These are phyloP conservation scores for Teunomyces aglyptinius DNA, from an alignment of 805 yeast genomes.

Conservation along the genomic window DNA sequence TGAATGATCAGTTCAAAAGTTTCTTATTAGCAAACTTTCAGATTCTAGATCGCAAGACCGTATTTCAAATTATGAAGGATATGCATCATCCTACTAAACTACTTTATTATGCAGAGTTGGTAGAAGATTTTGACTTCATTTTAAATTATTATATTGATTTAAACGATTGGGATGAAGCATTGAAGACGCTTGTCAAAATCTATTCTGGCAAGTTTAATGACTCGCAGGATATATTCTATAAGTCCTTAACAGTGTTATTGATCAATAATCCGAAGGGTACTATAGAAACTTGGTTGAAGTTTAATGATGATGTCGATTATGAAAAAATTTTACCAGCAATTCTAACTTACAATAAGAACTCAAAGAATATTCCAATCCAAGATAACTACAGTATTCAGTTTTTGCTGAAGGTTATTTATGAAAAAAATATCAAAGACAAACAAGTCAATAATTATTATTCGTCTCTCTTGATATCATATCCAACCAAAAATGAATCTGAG, in stretches of 20 bases:
- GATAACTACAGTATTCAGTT: slow-evolving; percentile 68
- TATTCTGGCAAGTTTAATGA: slow-evolving; percentile 27
- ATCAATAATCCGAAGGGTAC: slow-evolving; percentile 68
- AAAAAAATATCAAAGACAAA: slow-evolving; percentile 37
- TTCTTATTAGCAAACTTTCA: slow-evolving; percentile 52
- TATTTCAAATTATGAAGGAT: slow-evolving; percentile 67
- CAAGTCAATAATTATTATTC: slow-evolving; percentile 69
- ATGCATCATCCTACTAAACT: slow-evolving; percentile 66
- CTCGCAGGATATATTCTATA: slow-evolving; percentile 48
- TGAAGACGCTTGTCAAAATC: slow-evolving; percentile 53
- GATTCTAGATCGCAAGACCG: slow-evolving; percentile 60
- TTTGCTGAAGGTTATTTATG: slow-evolving; percentile 48
- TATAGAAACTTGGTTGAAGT: slow-evolving; percentile 73
- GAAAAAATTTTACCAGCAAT: slow-evolving; percentile 73
- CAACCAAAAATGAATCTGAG: slow-evolving; percentile 30
- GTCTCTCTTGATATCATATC: slow-evolving; percentile 57
- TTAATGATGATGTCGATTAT: slow-evolving; percentile 49
- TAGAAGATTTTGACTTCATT: slow-evolving; percentile 68
- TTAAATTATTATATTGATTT: slow-evolving; percentile 64
- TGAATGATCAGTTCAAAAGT: slow-evolving; percentile 27
- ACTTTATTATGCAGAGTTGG: slow-evolving; percentile 62
- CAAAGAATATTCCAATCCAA: slow-evolving; percentile 33
- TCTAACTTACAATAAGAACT: slow-evolving; percentile 59
- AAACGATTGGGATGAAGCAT: slow-evolving; percentile 72
- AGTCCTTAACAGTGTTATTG: slow-evolving; percentile 66